Evolutionary conservation across 2,329 filamentous ascomycete species (phyloP).

Genomic region (Ophiocordyceps sinensis): DNA sequence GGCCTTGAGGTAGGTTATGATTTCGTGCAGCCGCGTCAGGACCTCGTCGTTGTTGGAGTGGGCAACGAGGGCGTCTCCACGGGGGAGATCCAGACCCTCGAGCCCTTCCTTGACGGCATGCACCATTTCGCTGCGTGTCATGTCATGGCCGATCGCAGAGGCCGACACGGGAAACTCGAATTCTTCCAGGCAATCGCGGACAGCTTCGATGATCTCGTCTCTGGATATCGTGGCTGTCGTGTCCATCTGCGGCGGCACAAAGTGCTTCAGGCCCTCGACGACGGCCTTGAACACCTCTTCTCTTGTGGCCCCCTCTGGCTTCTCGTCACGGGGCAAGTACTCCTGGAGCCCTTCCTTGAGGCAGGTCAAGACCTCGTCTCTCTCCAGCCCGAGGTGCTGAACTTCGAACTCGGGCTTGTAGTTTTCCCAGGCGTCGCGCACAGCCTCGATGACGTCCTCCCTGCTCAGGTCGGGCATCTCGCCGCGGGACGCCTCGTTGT

Average conservation of each 20-base stretch:
- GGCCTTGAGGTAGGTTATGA: slow-evolving; percentile 43
- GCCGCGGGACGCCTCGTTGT: slow-evolving; percentile 34
- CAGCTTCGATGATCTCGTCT: slow-evolving; percentile 71
- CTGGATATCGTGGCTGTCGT: slow-evolving; percentile 55
- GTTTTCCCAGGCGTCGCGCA: slow-evolving; percentile 82
- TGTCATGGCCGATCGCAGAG: slow-evolving; percentile 34
- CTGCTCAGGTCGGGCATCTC: slow-evolving; percentile 40
- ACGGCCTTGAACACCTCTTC: slow-evolving; percentile 80
- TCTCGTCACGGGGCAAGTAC: slow-evolving; percentile 43
- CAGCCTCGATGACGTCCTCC: slow-evolving; percentile 74
- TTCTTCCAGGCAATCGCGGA: slow-evolving; percentile 75
- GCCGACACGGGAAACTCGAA: slow-evolving; percentile 59
- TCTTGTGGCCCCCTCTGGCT: slow-evolving; percentile 49
- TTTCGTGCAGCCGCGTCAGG: slow-evolving; percentile 44
- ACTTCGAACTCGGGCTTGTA: slow-evolving; percentile 90
- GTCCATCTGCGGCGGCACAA: slow-evolving; percentile 58
- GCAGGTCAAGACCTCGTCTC: slow-evolving; percentile 79
- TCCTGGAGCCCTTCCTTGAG: slow-evolving; percentile 74
- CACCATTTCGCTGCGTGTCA: slow-evolving; percentile 48
- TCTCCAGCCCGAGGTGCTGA: slow-evolving; percentile 77
- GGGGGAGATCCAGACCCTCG: slow-evolving; percentile 31
- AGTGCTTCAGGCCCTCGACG: slow-evolving; percentile 72
- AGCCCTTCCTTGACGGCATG: slow-evolving; percentile 49
- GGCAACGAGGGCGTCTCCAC: slow-evolving; percentile 24
- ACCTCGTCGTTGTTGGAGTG: slow-evolving; percentile 34